Conservation (phyloP, 257 asterid species). For the Plantago elongata region DNA sequence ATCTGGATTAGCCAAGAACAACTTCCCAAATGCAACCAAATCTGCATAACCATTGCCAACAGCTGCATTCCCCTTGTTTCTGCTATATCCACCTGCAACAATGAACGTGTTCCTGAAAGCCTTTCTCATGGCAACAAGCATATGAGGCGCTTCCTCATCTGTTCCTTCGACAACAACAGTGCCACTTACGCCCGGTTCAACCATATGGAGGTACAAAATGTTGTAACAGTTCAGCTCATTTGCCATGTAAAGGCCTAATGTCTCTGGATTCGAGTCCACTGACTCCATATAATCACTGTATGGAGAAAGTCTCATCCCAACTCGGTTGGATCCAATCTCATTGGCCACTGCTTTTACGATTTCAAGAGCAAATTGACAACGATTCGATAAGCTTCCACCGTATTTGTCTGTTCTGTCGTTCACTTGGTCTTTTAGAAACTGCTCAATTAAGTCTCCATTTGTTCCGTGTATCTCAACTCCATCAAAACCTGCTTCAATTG, state of each 20-base stretch:
- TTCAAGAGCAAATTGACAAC: conserved; percentile 34
- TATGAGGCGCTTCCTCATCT: conserved; percentile 23
- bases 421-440: conserved; percentile 37
- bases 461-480: conserved; percentile 50
- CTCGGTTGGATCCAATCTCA: conserved; percentile 36
- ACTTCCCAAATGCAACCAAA: conserved; percentile 58
- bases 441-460: conserved; percentile 37
- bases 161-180: conserved; percentile 5
- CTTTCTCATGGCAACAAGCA: conserved; percentile 36
- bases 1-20: conserved; percentile 72
- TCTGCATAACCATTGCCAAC: conserved; percentile 39
- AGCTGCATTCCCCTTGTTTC: conserved; percentile 42
- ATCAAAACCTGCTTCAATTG: conserved; percentile 40
- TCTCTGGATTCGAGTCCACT: conserved; percentile 25
- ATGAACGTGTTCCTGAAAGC: conserved; percentile 56
- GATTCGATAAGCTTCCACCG: conserved; percentile 35
- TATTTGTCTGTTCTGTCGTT: conserved; percentile 41
- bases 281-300: conserved; percentile 23
- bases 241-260: conserved; percentile 36
- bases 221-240: conserved; percentile 24
- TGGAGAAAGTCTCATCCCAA: conserved; percentile 38
- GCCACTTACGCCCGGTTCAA: conserved; percentile 33
- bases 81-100: conserved; percentile 51
- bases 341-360: conserved; percentile 25
- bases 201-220: conserved; percentile 38